These are phyloP conservation scores for Russula sp. DNA, from an alignment of 768 basidiomycete species.

Conservation along the genomic window DNA sequence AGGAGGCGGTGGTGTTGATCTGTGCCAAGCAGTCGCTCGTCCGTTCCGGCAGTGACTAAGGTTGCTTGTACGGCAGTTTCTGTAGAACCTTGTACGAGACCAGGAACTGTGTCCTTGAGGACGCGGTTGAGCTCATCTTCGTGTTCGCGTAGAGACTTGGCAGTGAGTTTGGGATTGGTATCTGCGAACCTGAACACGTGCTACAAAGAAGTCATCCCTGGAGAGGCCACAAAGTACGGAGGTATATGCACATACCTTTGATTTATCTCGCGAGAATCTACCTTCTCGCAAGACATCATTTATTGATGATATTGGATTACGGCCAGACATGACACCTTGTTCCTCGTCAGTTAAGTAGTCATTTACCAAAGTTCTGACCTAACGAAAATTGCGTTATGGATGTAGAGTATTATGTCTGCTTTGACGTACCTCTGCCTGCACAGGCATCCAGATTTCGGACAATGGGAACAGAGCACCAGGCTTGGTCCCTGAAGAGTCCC, in stretches of 20 bases:
- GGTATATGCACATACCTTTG: constrained; percentile 46
- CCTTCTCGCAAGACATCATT: constrained; percentile 89
- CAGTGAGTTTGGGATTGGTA: constrained; percentile 68
- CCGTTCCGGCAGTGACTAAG: constrained; percentile 52
- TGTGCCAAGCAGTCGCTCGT: constrained; percentile 64
- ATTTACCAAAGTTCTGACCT: constrained; percentile 79
- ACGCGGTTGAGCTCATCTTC: constrained; percentile 82
- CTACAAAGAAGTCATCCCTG: constrained; percentile 32
- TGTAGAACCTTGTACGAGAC: constrained; percentile 67
- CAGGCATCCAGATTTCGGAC: constrained; percentile 78
- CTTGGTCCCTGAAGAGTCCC: constrained; percentile 74
- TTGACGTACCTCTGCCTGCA: constrained; percentile 77
- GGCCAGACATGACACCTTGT: constrained; percentile 63
- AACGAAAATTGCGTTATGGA: neutral
- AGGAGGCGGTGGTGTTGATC: constrained; percentile 81
- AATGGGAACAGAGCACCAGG: constrained; percentile 73
- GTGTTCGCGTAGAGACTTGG: constrained; percentile 59
- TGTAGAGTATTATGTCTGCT: neutral
- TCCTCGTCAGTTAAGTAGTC: constrained; percentile 94
- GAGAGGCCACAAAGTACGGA: neutral
- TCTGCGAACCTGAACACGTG: constrained; percentile 87
- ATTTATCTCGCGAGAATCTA: constrained; percentile 66
- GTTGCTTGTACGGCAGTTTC: constrained; percentile 60
- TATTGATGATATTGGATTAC: constrained; percentile 88
- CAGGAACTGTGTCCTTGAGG: constrained; percentile 88